phyloP scores from a whole-genome alignment of 495 filamentous ascomycete genomes.

The Chaetomium fimeti region DNA sequence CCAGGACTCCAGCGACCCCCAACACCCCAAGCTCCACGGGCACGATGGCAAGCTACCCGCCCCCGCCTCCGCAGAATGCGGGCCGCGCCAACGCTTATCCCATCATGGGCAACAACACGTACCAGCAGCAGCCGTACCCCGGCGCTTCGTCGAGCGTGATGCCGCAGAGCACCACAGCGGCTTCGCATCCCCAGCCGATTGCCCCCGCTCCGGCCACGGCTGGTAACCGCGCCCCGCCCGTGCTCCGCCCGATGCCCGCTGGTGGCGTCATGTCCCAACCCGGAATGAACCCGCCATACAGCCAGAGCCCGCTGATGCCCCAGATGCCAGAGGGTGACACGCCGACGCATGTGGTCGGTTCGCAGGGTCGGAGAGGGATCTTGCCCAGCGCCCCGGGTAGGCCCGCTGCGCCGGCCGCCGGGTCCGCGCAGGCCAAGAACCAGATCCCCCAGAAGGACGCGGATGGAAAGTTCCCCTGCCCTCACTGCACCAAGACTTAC shows the following conservation, averaged over 20 bases:
- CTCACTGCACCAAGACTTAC: slow-evolving; percentile 96
- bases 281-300: slow-evolving; percentile 51
- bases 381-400: slow-evolving; percentile 86
- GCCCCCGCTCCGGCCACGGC: slow-evolving; percentile 65
- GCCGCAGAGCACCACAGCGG: slow-evolving; percentile 62
- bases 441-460: slow-evolving; percentile 88
- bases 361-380: slow-evolving; percentile 84
- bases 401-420: slow-evolving; percentile 59
- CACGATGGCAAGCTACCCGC: slow-evolving; percentile 61
- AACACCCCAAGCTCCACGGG: slow-evolving; percentile 60
- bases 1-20: slow-evolving; percentile 60
- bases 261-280: slow-evolving; percentile 55
- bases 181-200: slow-evolving; percentile 68
- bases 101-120: slow-evolving; percentile 48
- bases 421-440: slow-evolving; percentile 66
- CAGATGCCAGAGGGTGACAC: slow-evolving; percentile 53
- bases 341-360: slow-evolving; percentile 87
- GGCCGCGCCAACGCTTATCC: slow-evolving; percentile 52
- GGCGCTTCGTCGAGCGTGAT: slow-evolving; percentile 60
- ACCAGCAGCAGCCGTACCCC: slow-evolving; percentile 57
- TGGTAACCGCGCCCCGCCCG: slow-evolving; percentile 53
- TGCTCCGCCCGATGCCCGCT: slow-evolving; percentile 62
- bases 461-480: slow-evolving; percentile 95
- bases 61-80: slow-evolving; percentile 54
- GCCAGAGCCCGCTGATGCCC: slow-evolving; percentile 47